phyloP scores from a whole-genome alignment of 805 yeast species.

The Saccharomycopsis malanga region DNA sequence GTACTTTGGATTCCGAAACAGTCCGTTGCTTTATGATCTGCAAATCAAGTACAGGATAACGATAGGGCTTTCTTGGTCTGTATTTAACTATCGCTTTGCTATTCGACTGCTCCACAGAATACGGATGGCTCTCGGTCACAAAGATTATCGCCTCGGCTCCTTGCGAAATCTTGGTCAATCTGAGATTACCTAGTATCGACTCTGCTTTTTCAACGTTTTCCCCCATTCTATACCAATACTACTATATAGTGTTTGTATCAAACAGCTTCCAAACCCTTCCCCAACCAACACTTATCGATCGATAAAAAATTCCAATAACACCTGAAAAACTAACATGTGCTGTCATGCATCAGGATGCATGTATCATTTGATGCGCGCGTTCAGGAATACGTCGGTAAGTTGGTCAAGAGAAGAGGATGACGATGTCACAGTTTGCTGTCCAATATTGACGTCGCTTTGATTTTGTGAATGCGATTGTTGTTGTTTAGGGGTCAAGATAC shows the following conservation, averaged over 20 bases:
- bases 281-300: too few relatives aligned
- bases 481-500: constrained; percentile 10
- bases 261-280: too few relatives aligned
- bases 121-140: constrained; percentile 59
- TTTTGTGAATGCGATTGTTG: background rate
- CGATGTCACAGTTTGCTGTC: background rate
- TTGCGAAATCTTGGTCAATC: constrained; percentile 46
- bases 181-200: constrained; percentile 5
- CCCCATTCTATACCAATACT: background rate
- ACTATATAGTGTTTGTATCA: background rate
- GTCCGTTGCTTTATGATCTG: constrained; percentile 76
- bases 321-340: background rate
- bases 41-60: constrained; percentile 78
- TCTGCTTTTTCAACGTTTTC: constrained; percentile 31
- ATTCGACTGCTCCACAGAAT: constrained; percentile 32
- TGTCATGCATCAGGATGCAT: background rate
- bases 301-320: too few relatives aligned
- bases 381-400: constrained; percentile 12
- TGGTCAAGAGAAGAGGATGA: constrained; percentile 8
- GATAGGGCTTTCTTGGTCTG: constrained; percentile 84
- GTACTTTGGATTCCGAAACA: constrained; percentile 71
- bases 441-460: background rate
- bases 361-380: background rate
- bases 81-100: constrained; percentile 61
- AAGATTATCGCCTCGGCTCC: constrained; percentile 91